phyloP scores from a whole-genome alignment of 805 yeast genomes.

The Teunomyces stri region DNA sequence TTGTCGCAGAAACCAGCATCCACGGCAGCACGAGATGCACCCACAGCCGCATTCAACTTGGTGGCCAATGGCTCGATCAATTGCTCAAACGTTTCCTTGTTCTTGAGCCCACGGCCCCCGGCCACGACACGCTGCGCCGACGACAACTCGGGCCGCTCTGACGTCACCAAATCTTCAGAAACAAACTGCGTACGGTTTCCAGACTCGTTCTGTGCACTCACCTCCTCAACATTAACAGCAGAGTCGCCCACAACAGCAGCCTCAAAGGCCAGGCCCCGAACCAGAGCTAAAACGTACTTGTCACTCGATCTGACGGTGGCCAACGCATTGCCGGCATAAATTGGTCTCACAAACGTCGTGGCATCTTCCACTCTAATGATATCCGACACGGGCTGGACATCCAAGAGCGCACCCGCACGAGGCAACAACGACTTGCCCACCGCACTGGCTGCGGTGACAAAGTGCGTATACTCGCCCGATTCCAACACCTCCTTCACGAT shows the following conservation, averaged over 20 bases:
- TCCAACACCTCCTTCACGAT: conserved; percentile 49
- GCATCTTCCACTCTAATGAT: conserved; percentile 63
- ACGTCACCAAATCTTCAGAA: conserved; percentile 67
- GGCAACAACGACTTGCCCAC: conserved; percentile 87
- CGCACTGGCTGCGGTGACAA: conserved; percentile 79
- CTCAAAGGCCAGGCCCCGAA: conserved; percentile 80
- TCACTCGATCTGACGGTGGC: conserved; percentile 77
- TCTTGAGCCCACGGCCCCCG: conserved; percentile 93
- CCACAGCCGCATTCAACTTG: conserved; percentile 84
- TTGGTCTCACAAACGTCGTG: conserved; percentile 84
- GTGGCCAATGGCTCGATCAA: conserved; percentile 81
- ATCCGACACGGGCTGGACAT: conserved; percentile 86
- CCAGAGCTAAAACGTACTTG: conserved; percentile 63
- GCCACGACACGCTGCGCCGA: conserved; percentile 80
- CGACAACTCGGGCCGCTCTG: conserved; percentile 88
- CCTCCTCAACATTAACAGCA: conserved; percentile 47
- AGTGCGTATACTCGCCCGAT: conserved; percentile 56
- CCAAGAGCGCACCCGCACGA: conserved; percentile 78
- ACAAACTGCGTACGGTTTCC: conserved; percentile 53
- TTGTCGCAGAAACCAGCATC: conserved; percentile 95
- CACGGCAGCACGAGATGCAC: conserved; percentile 98
- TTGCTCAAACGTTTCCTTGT: conserved; percentile 80
- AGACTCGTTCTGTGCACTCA: conserved; percentile 27
- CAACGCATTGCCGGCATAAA: conserved; percentile 93
- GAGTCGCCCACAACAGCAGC: conserved; percentile 36